Evolutionary conservation across 768 basidiomycete genomes (phyloP), one percentile per base, ranked within the genome.

Genomic region (Trametes sanguinea): DNA sequence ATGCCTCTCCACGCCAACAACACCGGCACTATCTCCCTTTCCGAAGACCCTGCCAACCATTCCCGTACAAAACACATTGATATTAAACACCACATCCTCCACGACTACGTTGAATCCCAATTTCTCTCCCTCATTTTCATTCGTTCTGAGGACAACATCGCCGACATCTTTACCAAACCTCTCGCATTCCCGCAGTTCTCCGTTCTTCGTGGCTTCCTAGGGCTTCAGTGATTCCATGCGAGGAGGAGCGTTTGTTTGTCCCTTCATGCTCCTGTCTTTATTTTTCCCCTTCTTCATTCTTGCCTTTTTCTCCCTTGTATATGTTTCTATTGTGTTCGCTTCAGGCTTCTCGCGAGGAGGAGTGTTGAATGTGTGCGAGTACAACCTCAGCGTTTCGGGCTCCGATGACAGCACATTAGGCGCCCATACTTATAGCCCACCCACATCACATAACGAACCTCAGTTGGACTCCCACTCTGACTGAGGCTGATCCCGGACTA

Each of bases 41-140:
- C 76, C 13, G 51, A 70, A 0, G 65, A 68, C 10, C 69, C 73
- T 29, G 65, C 69, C 4, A 60, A 69, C 35, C 69, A 70, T 53
- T 70, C 74, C 37, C 66, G 70, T 9, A 73, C 73, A 6, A 75
- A 75, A 47, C 77, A 78, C 61, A 72, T 78, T 54, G 68, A 74
- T 56, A 66, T 77, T 35, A 55, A 66, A 0, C 67, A 75, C 52
- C 76, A 76, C 60, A 73, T 69, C 47, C 65, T 76, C 32, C 65
- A 70, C 14, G 69, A 75, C 14, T 57, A 47, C 10, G 62, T 74
- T 33, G 37, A 51, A 11, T 30, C 27, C n/a, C 2, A 29, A n/a
- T 13, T 43, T 10, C 39, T 61, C 29, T 16, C 14, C 11, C 22
- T 37, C 29, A 30, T 30, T 27, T 17, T 44, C 29, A 16, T 52